phyloP scores from a whole-genome alignment of 345 rosid genomes.

The Aquilaria malaccensis region DNA sequence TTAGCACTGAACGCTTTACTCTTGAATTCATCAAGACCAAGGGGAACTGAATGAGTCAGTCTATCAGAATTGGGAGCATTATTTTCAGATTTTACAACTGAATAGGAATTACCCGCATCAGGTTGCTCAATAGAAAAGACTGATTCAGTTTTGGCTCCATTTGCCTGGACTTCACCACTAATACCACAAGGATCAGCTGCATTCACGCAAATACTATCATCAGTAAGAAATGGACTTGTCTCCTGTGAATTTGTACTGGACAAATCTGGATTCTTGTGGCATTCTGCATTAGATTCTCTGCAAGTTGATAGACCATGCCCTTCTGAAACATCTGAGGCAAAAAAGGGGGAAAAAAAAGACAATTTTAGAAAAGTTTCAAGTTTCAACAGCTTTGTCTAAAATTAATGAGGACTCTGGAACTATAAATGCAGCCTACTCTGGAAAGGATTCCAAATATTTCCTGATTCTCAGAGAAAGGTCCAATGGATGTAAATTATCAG shows the following conservation, averaged over 20 bases:
- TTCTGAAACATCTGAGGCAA: constrained; percentile 40
- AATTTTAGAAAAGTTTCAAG: background rate
- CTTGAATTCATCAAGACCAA: constrained; percentile 91
- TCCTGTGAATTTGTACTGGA: constrained; percentile 21
- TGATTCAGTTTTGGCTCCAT: constrained; percentile 18
- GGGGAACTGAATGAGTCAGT: constrained; percentile 50
- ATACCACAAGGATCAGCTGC: constrained; percentile 19
- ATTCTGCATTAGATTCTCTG: constrained; percentile 18
- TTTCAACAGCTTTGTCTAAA: too few relatives aligned
- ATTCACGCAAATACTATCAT: constrained; percentile 17
- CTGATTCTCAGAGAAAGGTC: too few relatives aligned
- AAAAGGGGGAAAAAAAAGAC: constrained; percentile 1
- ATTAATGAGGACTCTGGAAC: too few relatives aligned
- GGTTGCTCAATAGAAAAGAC: constrained; percentile 19
- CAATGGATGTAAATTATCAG: too few relatives aligned
- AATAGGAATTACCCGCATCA: constrained; percentile 15
- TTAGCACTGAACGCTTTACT: constrained; percentile 60
- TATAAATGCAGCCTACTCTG: too few relatives aligned
- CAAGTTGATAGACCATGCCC: constrained; percentile 25
- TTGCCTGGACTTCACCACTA: constrained; percentile 13
- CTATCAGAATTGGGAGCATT: constrained; percentile 32
- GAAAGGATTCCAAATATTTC: too few relatives aligned
- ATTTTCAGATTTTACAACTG: constrained; percentile 24
- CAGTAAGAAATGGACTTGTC: constrained; percentile 15
- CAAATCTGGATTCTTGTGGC: constrained; percentile 12